These are phyloP conservation scores for Urtica urens DNA, from an alignment of 306 rosid species.

Conservation along the genomic window DNA sequence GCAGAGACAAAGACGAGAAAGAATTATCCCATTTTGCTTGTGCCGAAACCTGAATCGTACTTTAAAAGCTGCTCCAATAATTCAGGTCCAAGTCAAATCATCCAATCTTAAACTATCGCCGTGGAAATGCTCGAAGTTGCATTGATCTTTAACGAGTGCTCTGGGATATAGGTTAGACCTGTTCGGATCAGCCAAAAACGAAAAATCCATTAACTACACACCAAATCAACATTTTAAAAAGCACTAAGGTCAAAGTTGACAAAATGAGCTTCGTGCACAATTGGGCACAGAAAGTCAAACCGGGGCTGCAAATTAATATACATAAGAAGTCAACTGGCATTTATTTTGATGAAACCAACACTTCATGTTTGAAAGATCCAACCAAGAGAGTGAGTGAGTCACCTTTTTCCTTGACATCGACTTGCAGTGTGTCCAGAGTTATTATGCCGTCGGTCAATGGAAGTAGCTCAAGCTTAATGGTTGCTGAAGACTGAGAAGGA, in stretches of 20 bases:
- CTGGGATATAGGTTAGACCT: slow-evolving; percentile 75
- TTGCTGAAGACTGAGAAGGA: slow-evolving; percentile 68
- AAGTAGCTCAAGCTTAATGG: slow-evolving; percentile 86
- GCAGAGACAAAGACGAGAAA: too few species aligned
- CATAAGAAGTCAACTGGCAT: background rate
- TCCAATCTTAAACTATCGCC: slow-evolving; percentile 27
- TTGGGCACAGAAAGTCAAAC: background rate
- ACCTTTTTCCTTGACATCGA: slow-evolving; percentile 91
- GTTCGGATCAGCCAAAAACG: slow-evolving; percentile 26
- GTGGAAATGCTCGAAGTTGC: slow-evolving; percentile 70
- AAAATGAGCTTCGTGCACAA: background rate
- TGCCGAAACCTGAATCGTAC: slow-evolving; percentile 7
- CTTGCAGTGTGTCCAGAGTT: slow-evolving; percentile 69
- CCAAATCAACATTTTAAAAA: background rate
- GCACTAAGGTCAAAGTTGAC: background rate
- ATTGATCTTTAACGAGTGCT: slow-evolving; percentile 55
- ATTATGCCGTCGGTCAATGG: slow-evolving; percentile 90
- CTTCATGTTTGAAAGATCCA: slow-evolving; percentile 3
- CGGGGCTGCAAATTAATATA: background rate
- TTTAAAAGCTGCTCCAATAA: slow-evolving; percentile 15
- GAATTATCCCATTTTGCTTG: too few species aligned
- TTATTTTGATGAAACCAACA: background rate
- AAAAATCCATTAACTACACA: background rate
- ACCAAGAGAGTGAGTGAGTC: slow-evolving; percentile 6
- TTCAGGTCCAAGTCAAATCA: background rate